Evolutionary conservation across 2,329 filamentous ascomycete species (phyloP).

Genomic region (Arachnopeziza araneosa): DNA sequence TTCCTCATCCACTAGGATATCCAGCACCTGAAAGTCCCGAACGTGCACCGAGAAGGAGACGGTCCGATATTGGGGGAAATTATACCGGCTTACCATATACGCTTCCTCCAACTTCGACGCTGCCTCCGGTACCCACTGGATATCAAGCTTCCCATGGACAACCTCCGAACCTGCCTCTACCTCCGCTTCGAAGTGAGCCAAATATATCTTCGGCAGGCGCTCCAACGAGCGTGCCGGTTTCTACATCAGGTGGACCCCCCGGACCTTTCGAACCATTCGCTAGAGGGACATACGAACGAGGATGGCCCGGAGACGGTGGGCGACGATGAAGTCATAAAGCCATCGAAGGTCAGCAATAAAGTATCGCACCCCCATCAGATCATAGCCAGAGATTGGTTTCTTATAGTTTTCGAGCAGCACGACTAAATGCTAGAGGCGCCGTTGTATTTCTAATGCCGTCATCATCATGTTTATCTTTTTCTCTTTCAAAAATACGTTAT

Average conservation of each 20-base stretch:
- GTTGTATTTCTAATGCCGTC: not conserved
- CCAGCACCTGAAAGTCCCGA: conserved; percentile 20
- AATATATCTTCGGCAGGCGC: conserved; percentile 11
- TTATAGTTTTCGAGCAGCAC: not conserved
- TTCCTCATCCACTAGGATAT: conserved; percentile 15
- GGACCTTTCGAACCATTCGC: conserved; percentile 23
- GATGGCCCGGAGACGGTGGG: conserved; percentile 24
- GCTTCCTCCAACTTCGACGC: conserved; percentile 24
- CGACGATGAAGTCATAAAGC: conserved; percentile 14
- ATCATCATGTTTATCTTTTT: not conserved
- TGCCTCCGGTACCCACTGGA: conserved; percentile 24
- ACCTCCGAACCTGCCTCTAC: conserved; percentile 11
- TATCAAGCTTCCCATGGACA: conserved; percentile 27
- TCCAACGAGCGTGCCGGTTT: conserved; percentile 10
- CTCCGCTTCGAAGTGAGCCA: conserved; percentile 8
- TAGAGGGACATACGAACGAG: conserved; percentile 21
- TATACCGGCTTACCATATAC: conserved; percentile 24
- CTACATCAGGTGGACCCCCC: conserved; percentile 16
- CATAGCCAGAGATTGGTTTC: not conserved
- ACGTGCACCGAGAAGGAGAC: conserved; percentile 26
- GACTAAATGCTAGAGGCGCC: not conserved
- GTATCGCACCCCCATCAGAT: too few species aligned
- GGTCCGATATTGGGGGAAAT: conserved; percentile 28
- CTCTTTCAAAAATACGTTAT: not conserved
- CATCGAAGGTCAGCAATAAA: too few species aligned